A percentile compares a stretch with the other conserved stretches of the same genome.
Evolutionary conservation across 1,139 yeast species (phyloP).

Genomic region (Nadsonia commutata): DNA sequence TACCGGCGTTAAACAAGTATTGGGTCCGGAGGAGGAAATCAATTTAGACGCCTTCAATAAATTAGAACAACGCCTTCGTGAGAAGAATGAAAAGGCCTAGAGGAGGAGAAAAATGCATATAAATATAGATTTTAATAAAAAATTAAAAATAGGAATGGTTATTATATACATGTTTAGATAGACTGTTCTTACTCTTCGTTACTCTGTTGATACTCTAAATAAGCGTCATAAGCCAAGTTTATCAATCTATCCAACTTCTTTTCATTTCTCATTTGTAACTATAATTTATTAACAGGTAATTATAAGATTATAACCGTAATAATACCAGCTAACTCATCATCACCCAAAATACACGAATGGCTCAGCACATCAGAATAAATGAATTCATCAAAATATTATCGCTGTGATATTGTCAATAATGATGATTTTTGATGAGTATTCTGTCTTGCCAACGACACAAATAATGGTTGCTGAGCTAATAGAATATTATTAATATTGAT

Average conservation of each 20-base stretch:
- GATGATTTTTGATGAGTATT: too few relatives aligned
- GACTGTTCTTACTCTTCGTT: too few relatives aligned
- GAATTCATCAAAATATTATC: background rate
- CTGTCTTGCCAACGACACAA: background rate
- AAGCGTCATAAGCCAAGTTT: background rate
- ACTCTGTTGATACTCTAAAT: background rate
- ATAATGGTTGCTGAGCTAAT: background rate
- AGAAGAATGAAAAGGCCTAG: slow-evolving; percentile 9
- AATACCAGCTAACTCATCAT: background rate
- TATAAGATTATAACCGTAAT: background rate
- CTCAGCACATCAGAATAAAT: background rate
- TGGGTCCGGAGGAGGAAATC: slow-evolving; percentile 43
- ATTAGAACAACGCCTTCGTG: slow-evolving; percentile 30
- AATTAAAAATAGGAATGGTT: too few relatives aligned
- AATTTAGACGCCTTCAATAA: slow-evolving; percentile 61
- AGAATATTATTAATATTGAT: too few relatives aligned
- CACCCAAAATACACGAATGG: background rate
- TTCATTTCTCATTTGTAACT: background rate
- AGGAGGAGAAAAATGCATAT: too few relatives aligned
- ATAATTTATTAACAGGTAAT: background rate
- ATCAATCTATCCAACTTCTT: background rate
- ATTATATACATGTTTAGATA: too few relatives aligned
- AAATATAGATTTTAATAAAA: too few relatives aligned
- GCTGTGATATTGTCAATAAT: too few relatives aligned
- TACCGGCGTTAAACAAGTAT: slow-evolving; percentile 53